Evolutionary conservation across 1,284 basidiomycete species (phyloP).

Genomic region (Ceratobasidium sp.): DNA sequence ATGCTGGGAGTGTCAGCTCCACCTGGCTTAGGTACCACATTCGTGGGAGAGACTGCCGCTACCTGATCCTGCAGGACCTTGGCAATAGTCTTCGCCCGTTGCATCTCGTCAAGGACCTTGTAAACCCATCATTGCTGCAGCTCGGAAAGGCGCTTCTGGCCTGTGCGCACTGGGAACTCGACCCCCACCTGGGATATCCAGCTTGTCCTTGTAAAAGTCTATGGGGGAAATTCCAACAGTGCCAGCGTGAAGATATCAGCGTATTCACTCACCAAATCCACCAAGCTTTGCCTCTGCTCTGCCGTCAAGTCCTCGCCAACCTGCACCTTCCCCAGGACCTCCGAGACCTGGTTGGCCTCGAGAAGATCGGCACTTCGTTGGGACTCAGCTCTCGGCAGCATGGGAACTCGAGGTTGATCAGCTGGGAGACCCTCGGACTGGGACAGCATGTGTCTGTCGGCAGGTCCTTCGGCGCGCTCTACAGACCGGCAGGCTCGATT

Average conservation of each 20-base stretch:
- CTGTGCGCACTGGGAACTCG: conserved; percentile 31
- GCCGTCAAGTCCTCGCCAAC: conserved; percentile 27
- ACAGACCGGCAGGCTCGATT: neutral
- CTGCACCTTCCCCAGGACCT: conserved; percentile 28
- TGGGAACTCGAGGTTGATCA: neutral
- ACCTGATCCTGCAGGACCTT: conserved; percentile 40
- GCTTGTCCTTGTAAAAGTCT: conserved; percentile 42
- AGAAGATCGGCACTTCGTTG: neutral
- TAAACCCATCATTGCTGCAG: conserved; percentile 11
- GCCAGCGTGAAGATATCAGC: conserved; percentile 32
- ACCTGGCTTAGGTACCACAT: conserved; percentile 15
- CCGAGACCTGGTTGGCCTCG: neutral
- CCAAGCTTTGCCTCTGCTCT: conserved; percentile 15
- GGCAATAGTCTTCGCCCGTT: conserved; percentile 37
- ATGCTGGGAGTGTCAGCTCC: conserved; percentile 25
- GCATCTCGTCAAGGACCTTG: conserved; percentile 25
- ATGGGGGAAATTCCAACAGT: conserved; percentile 27
- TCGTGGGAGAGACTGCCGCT: conserved; percentile 18
- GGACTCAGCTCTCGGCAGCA: neutral
- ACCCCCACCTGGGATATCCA: conserved; percentile 45
- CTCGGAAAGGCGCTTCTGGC: conserved; percentile 46
- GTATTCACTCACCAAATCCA: conserved; percentile 21
- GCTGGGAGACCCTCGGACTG: neutral
- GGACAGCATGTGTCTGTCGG: neutral
- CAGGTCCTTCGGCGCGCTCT: conserved; percentile 5